Base-by-base conservation (phyloP, 2,329 filamentous ascomycete genomes). In the Aspergillus sp. region DNA sequence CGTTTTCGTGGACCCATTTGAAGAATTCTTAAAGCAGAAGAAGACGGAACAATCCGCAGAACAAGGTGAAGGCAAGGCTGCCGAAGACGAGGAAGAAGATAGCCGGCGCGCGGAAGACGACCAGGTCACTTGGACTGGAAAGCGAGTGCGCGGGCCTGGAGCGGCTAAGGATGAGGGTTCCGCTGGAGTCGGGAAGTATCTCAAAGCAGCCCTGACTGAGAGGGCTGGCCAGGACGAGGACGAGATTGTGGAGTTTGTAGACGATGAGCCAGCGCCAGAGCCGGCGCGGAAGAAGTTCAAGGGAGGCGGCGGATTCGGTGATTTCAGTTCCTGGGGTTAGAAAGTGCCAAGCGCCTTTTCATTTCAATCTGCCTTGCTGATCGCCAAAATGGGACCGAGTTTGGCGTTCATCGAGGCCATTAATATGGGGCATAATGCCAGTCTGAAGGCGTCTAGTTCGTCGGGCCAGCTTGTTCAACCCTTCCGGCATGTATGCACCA, bases 61-160 rank as follows among this genome's bases (percentile, higher is more conserved):
- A 38, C 80, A 69, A 36, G 59, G 59, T 2, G 63, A 68, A 15
- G 59, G 49, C 18, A 44, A 43, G 20, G 77, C 77, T 44, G 75
- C 75, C 6, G 83, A 83, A 38, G 80, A 69, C 36, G 60, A 58
- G 2, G 63, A 59, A 47, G 18, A 47, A 44, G 15, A 64, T 61
- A 42, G 59, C 59, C 13, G 60, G 50, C 62, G 81, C 56, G 78
- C 83, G 2, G 93, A 96, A 53, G 93, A 97, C 68, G 92, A 98
- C 67, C 86, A 85, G 71, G 88, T 90, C 2, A 99, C 95, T 3
- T 99, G 95, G 95, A 98, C 95, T 3, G 95, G 95, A 3, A 99
- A 98, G 78, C 81, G 93, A 41, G 85, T 99, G 49, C 81, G 92
- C 24, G 82, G 80, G 1, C 85, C 89, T 66, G 82, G 80, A 66